Evolutionary conservation across 2,329 filamentous ascomycete genomes (phyloP).

Genomic region (Sordariomycetes sp.): DNA sequence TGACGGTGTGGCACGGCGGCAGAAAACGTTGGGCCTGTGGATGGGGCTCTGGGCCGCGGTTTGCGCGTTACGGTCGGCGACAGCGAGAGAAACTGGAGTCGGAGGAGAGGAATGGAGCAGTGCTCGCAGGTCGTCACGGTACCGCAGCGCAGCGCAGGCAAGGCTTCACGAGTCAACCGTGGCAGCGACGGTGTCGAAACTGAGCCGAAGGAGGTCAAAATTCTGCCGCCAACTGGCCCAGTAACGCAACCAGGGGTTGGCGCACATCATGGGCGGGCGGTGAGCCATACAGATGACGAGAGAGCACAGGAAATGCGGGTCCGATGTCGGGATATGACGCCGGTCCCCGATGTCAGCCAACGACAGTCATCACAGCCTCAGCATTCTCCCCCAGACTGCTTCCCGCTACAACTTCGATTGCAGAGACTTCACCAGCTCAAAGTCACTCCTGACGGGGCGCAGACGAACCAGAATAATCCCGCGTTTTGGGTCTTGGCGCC

Average conservation of each 20-base stretch:
- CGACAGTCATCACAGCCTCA: not conserved
- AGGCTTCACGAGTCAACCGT: no score
- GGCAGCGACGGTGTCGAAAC: no score
- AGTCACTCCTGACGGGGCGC: constrained; percentile 1
- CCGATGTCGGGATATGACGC: constrained; percentile 2
- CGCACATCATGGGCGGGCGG: constrained; percentile 3
- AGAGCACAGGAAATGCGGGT: constrained; percentile 1
- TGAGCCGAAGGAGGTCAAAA: not conserved
- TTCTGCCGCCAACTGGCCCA: no score
- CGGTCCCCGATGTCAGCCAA: not conserved
- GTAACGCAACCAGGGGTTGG: constrained; percentile 2
- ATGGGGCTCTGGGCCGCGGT: not conserved
- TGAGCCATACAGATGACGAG: constrained; percentile 2
- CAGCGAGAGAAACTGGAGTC: no score
- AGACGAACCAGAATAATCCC: constrained; percentile 2
- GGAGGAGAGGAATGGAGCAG: no score
- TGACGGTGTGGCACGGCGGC: no score
- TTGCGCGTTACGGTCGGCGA: not conserved
- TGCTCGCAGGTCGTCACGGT: no score
- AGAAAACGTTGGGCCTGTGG: no score
- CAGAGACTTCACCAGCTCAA: not conserved
- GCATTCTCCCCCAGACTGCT: not conserved
- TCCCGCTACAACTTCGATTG: not conserved
- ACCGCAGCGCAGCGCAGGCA: not conserved
- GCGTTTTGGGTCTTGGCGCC: constrained; percentile 2